phyloP scores from a whole-genome alignment of 441 rosid species.

The Erodium moschatum region DNA sequence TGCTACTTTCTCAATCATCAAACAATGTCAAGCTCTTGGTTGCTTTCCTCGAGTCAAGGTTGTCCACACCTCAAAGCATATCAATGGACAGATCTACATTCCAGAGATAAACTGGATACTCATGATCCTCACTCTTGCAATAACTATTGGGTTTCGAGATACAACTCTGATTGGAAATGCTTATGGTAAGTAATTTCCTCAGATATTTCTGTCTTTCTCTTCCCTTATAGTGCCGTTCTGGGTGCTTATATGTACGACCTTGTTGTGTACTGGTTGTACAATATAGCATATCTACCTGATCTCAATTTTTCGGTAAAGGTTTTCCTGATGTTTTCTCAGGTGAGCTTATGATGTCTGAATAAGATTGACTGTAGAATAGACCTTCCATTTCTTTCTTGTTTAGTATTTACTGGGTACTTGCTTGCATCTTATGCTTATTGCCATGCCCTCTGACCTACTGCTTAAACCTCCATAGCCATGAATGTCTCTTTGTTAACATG shows the following conservation, averaged over 20 bases:
- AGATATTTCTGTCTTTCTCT: background rate
- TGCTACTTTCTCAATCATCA: conserved; percentile 78
- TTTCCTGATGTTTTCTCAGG: background rate
- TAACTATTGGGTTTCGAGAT: conserved; percentile 68
- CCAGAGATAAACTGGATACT: conserved; percentile 96
- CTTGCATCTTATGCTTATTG: background rate
- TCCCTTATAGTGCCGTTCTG: background rate
- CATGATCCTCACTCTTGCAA: conserved; percentile 73
- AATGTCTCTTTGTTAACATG: background rate
- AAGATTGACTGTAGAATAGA: background rate
- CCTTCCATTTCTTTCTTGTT: background rate
- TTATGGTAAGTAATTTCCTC: conserved; percentile 46
- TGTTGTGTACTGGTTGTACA: conserved; percentile 3
- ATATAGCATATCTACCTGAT: background rate
- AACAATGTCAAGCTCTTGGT: conserved; percentile 89
- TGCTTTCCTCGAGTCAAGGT: conserved; percentile 94
- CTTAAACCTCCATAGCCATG: conserved; percentile 5
- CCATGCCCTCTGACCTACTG: background rate
- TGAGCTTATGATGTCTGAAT: conserved; percentile 1
- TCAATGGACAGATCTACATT: conserved; percentile 83
- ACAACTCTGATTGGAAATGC: conserved; percentile 82
- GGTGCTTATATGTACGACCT: conserved; percentile 10
- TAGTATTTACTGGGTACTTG: background rate
- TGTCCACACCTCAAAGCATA: conserved; percentile 76
- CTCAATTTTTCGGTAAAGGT: background rate